Evolutionary conservation across 2,329 filamentous ascomycete species (phyloP), one percentile per base, ranked within the genome.

Genomic region (Aphanocladium album): DNA sequence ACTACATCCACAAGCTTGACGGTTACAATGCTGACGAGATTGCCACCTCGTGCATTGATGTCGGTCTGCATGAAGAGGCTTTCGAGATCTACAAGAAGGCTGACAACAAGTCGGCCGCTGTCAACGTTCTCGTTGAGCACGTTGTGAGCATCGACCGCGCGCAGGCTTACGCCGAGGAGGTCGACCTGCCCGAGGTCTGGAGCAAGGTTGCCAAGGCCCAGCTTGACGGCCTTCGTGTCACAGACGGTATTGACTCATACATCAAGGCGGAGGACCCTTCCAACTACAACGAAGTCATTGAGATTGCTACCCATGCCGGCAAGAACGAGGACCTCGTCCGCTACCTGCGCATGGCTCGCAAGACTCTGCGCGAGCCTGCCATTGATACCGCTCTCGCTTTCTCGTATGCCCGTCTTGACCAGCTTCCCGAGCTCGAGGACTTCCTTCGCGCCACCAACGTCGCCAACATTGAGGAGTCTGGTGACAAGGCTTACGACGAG

Each of bases 11-110:
- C 73, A 87, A 90, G 69, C 85, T 99, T 39, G 89, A 93, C 67
- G 87, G 89, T 61, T 99, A 96, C 77, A 91, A 90, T 64, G 88
- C 93, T 0, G 90, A 96, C 65, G 95, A 98, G 70, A 97, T 98
- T 72, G 91, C 95, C 6, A 83, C 88, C 56, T 89, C 96, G 69
- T 97, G 92, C 77, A 95, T 98, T 69, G 90, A 96, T 62, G 92
- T 98, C 62, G 95, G 95, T 63, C 84, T 99, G 67, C 91, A 90
- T 70, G 96, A 99, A 75, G 96, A 99, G 76, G 95, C 95, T 1
- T 97, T 99, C 67, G 91, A 97, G 77, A 95, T 99, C 67, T 96
- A 92, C 83, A 98, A 98, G 86, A 99, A 99, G 84, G 90, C 93
- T 67, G 87, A 89, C 71, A 92, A 96, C 76, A 92, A 96, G 75